These are phyloP conservation scores for Collybiopsis luxurians DNA, from an alignment of 768 basidiomycete genomes.

Conservation along the genomic window DNA sequence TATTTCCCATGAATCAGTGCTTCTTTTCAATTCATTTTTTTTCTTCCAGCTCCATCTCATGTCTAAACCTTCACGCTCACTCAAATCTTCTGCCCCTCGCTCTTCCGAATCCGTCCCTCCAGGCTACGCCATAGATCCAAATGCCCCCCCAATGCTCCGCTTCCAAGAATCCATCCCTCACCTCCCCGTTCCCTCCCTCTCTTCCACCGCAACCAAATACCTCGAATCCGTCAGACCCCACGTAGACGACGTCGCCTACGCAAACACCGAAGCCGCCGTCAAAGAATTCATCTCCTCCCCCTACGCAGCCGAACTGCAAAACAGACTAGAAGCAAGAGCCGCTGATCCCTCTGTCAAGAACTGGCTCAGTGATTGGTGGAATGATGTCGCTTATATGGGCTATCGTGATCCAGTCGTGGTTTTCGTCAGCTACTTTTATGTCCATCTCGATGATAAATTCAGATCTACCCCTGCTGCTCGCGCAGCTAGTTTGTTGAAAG, in stretches of 20 bases:
- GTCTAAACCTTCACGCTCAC: background rate
- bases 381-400: conserved; percentile 85
- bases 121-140: conserved; percentile 52
- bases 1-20: background rate
- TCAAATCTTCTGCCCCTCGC: conserved; percentile 7
- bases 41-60: background rate
- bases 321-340: conserved; percentile 74
- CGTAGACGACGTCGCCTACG: conserved; percentile 60
- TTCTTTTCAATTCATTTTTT: background rate
- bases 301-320: conserved; percentile 70
- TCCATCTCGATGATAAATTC: conserved; percentile 69
- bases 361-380: conserved; percentile 99
- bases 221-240: conserved; percentile 82
- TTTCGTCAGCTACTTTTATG: conserved; percentile 93
- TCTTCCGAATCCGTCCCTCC: conserved; percentile 33
- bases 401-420: conserved; percentile 90
- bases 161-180: conserved; percentile 70
- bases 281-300: conserved; percentile 68
- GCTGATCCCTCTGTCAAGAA: conserved; percentile 52
- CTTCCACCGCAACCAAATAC: conserved; percentile 85
- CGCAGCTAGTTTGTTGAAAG: conserved; percentile 83
- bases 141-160: conserved; percentile 66
- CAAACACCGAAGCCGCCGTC: conserved; percentile 56
- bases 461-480: conserved; percentile 58
- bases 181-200: conserved; percentile 82